Conservation (phyloP, 179 eudicot genomes). For the Patellifolia procumbens region DNA sequence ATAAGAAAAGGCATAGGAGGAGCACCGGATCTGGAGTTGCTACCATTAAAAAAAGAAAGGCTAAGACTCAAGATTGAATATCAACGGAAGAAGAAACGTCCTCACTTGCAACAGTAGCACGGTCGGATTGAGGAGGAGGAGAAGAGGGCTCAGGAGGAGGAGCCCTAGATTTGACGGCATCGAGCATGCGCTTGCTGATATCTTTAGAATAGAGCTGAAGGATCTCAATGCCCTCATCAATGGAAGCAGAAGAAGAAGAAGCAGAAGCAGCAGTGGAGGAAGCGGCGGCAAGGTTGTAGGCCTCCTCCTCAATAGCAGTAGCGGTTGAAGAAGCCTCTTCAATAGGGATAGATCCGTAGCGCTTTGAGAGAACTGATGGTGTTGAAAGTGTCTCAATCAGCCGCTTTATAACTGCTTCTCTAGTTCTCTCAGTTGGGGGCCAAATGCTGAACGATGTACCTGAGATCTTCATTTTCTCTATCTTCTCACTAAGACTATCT, state of each 20-base stretch:
- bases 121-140: constrained; percentile 25
- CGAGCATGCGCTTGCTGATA: constrained; percentile 74
- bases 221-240: constrained; percentile 72
- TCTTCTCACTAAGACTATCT: constrained; percentile 25
- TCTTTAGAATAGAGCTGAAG: constrained; percentile 81
- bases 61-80: constrained; percentile 38
- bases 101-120: constrained; percentile 30
- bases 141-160: constrained; percentile 23
- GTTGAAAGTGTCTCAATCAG: constrained; percentile 74
- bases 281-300: constrained; percentile 40
- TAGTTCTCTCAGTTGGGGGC: constrained; percentile 89
- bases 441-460: constrained; percentile 74
- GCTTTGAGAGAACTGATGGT: constrained; percentile 79
- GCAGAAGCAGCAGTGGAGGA: not conserved
- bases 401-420: constrained; percentile 73
- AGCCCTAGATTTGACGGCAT: constrained; percentile 60
- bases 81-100: constrained; percentile 39
- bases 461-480: constrained; percentile 46
- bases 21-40: not conserved
- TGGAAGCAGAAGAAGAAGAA: constrained; percentile 19
- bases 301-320: constrained; percentile 57
- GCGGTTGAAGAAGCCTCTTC: constrained; percentile 64
- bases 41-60: not conserved
- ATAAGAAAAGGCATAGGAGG: not conserved
- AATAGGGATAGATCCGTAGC: constrained; percentile 62